Percentiles rank a stretch among this genome's conserved stretches.
Conservation (phyloP, 768 basidiomycete genomes). For the Phaffia tasmanica region DNA sequence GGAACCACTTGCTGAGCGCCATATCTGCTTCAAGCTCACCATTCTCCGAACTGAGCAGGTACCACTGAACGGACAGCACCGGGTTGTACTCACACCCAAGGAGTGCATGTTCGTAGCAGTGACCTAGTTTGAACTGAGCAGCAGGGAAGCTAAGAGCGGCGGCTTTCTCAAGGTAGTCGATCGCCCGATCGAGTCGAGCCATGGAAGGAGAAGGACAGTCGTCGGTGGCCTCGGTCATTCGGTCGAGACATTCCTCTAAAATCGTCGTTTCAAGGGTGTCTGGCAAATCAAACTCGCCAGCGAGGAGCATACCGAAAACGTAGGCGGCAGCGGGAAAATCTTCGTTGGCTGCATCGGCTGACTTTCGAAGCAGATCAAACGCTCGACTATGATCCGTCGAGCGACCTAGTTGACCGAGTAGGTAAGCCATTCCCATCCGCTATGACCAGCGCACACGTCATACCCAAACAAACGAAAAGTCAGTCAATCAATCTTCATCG, state of each 20-base stretch:
- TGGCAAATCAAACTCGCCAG: slow-evolving; percentile 58
- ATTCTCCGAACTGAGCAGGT: slow-evolving; percentile 50
- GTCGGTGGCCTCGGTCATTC: slow-evolving; percentile 45
- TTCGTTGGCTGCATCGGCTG: slow-evolving; percentile 61
- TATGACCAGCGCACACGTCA: slow-evolving; percentile 33
- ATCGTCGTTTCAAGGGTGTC: background rate
- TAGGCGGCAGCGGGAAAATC: slow-evolving; percentile 71
- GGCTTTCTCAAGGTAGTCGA: slow-evolving; percentile 66
- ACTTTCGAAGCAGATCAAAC: slow-evolving; percentile 60
- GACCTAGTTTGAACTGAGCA: slow-evolving; percentile 79
- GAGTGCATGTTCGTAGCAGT: slow-evolving; percentile 80
- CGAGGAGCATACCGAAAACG: slow-evolving; percentile 69
- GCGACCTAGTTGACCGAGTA: slow-evolving; percentile 74
- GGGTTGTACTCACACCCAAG: slow-evolving; percentile 80
- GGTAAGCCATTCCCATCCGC: slow-evolving; percentile 86
- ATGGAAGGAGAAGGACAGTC: slow-evolving; percentile 45
- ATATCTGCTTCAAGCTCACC: slow-evolving; percentile 90
- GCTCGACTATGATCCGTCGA: slow-evolving; percentile 48
- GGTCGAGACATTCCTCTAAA: background rate
- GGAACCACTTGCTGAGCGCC: slow-evolving; percentile 94
- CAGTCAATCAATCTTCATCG: slow-evolving; percentile 5
- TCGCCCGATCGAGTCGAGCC: slow-evolving; percentile 51
- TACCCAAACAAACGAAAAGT: slow-evolving; percentile 8
- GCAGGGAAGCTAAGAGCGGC: slow-evolving; percentile 76
- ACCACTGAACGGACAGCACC: slow-evolving; percentile 79